These are phyloP conservation scores for Desmodesmus armatus DNA, from an alignment of 139 green algal genomes.

Conservation along the genomic window DNA sequence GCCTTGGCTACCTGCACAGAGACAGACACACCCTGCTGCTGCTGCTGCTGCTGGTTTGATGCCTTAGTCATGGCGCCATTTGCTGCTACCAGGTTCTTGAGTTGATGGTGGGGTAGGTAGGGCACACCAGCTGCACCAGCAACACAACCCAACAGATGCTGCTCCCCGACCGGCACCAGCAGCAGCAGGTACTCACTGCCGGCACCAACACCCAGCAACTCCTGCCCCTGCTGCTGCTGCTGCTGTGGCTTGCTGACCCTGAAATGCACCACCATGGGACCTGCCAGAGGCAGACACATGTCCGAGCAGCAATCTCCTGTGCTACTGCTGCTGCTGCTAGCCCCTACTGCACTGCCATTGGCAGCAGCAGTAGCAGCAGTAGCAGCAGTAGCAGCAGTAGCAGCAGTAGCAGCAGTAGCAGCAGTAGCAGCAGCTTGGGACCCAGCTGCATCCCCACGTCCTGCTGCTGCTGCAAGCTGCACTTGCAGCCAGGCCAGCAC, in stretches of 20 bases:
- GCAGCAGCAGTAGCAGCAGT: slow-evolving; percentile 8
- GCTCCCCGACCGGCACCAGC: slow-evolving; percentile 2
- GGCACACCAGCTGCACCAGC: not conserved
- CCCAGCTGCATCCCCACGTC: not conserved
- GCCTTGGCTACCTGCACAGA: slow-evolving; percentile 16
- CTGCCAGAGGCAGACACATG: too few species aligned
- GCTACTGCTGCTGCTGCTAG: not conserved
- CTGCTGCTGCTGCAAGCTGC: slow-evolving; percentile 26
- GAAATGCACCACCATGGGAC: slow-evolving; percentile 33
- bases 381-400: not conserved
- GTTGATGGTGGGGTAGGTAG: not conserved
- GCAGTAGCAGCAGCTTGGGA: not conserved
- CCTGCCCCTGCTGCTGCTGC: slow-evolving; percentile 28
- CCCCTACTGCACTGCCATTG: not conserved
- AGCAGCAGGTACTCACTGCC: slow-evolving; percentile 7
- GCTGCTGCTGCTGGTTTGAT: slow-evolving; percentile 7
- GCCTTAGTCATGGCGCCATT: not conserved
- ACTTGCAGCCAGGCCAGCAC: slow-evolving; percentile 21
- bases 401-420: not conserved
- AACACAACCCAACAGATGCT: too few species aligned
- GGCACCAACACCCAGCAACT: not conserved
- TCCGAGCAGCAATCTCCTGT: not conserved
- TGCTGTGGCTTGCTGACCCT: not conserved
- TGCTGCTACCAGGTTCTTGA: not conserved
- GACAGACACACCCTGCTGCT: slow-evolving; percentile 35